Percentiles rank a stretch among this genome's conserved stretches.
These are phyloP conservation scores for Retiboletus flavoniger DNA, from an alignment of 1,284 basidiomycete species.

Conservation along the genomic window DNA sequence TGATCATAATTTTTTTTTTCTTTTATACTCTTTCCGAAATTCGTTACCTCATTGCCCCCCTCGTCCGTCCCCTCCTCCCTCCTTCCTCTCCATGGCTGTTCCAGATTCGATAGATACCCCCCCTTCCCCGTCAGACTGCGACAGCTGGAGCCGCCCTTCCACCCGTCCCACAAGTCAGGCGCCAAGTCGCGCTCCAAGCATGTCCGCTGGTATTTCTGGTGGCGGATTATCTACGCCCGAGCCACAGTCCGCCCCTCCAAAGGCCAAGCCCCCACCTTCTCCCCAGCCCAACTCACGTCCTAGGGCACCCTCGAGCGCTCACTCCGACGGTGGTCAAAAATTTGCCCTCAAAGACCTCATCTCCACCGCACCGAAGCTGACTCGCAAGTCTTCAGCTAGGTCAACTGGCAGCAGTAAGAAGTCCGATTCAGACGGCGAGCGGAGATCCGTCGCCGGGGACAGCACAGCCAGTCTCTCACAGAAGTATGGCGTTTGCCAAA, in stretches of 20 bases:
- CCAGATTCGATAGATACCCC: constrained; percentile 51
- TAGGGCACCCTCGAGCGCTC: constrained; percentile 47
- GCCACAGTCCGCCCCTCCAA: constrained; percentile 25
- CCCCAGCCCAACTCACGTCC: constrained; percentile 31
- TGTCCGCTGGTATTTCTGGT: constrained; percentile 51
- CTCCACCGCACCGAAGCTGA: constrained; percentile 62
- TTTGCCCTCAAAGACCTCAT: constrained; percentile 85
- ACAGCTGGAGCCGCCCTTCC: constrained; percentile 60
- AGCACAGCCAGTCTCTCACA: constrained; percentile 68
- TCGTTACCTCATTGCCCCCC: not conserved
- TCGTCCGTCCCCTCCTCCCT: not conserved
- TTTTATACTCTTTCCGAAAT: not conserved
- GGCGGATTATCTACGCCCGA: constrained; percentile 36
- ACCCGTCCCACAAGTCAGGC: constrained; percentile 60
- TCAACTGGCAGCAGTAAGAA: constrained; percentile 62
- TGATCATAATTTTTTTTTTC: constrained; percentile 1
- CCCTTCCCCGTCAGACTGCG: constrained; percentile 56
- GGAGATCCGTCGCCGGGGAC: constrained; percentile 60
- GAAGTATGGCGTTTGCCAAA: constrained; percentile 98
- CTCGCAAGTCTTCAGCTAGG: constrained; percentile 67
- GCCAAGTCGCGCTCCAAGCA: constrained; percentile 53
- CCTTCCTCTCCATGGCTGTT: constrained; percentile 37
- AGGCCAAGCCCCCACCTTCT: constrained; percentile 30
- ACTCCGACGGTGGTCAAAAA: constrained; percentile 66
- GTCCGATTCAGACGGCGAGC: constrained; percentile 68